Evolutionary conservation across 1,284 basidiomycete species (phyloP).

Genomic region (Malassezia sympodialis): DNA sequence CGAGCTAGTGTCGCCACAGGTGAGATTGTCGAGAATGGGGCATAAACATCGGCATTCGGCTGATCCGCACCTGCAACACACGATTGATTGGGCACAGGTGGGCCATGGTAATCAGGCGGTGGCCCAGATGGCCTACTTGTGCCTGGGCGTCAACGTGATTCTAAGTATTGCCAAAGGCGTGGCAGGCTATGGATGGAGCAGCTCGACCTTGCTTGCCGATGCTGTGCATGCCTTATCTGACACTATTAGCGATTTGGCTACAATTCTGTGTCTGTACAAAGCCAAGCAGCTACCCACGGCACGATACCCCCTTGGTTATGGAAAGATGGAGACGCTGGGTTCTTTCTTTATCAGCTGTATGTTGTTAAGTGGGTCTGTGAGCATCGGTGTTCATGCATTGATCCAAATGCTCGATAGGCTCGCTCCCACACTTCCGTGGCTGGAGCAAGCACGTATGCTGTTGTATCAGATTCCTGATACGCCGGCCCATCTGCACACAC

Average conservation of each 20-base stretch:
- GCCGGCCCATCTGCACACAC: constrained; percentile 53
- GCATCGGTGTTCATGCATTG: constrained; percentile 83
- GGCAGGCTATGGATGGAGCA: constrained; percentile 54
- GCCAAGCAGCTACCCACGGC: constrained; percentile 67
- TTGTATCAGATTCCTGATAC: constrained; percentile 55
- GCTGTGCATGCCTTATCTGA: constrained; percentile 85
- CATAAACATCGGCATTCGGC: constrained; percentile 39
- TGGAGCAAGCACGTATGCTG: constrained; percentile 34
- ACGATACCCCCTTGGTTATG: constrained; percentile 73
- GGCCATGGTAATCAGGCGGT: constrained; percentile 31
- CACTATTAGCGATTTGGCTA: constrained; percentile 81
- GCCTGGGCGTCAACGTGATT: constrained; percentile 72
- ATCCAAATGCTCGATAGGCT: constrained; percentile 8
- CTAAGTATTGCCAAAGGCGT: constrained; percentile 73
- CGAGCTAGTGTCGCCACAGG: neutral
- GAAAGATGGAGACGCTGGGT: constrained; percentile 84
- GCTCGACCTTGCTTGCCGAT: constrained; percentile 81
- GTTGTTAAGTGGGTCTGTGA: constrained; percentile 70
- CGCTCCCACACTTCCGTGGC: neutral
- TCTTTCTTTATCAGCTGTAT: constrained; percentile 73
- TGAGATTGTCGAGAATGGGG: neutral
- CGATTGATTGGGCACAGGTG: constrained; percentile 33
- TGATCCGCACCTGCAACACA: constrained; percentile 17
- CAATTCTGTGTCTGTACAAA: constrained; percentile 79
- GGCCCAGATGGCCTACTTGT: constrained; percentile 51